Percentiles rank a stretch among this genome's conserved stretches.
Conservation (phyloP, 306 rosid species). For the Castanopsis chinensis region DNA sequence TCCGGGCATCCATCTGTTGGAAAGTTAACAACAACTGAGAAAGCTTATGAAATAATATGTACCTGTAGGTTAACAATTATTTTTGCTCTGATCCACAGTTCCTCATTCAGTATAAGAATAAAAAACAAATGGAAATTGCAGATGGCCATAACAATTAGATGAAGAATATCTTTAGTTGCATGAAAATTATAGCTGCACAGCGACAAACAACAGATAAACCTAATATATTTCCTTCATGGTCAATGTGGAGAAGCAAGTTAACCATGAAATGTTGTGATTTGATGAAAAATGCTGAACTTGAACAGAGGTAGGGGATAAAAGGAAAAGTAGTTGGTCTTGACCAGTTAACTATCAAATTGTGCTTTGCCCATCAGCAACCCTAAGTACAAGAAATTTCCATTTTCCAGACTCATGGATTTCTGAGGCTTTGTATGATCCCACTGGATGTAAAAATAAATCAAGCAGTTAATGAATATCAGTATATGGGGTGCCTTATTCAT, state of each 20-base stretch:
- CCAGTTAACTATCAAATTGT: neutral
- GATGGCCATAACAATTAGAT: neutral
- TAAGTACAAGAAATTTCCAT: neutral
- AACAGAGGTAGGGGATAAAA: neutral
- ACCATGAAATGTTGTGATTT: neutral
- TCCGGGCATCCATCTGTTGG: slow-evolving; percentile 74
- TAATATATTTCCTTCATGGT: neutral
- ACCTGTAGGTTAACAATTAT: neutral
- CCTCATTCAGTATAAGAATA: neutral
- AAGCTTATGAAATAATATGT: slow-evolving; percentile 6
- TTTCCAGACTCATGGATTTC: neutral
- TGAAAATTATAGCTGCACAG: slow-evolving; percentile 11
- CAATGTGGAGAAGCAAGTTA: neutral
- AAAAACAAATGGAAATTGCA: neutral
- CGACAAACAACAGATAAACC: neutral
- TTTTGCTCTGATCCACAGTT: neutral
- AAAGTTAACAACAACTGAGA: slow-evolving; percentile 27
- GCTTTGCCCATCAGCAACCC: neutral
- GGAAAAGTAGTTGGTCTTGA: neutral
- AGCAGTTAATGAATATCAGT: neutral
- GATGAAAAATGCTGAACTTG: neutral
- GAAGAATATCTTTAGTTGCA: neutral
- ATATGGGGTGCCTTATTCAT: neutral
- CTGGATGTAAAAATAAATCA: neutral
- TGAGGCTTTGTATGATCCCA: neutral